Evolutionary conservation across 768 basidiomycete genomes (phyloP), one percentile per base, ranked within the genome.

Genomic region (Cystobasidium onofrii): DNA sequence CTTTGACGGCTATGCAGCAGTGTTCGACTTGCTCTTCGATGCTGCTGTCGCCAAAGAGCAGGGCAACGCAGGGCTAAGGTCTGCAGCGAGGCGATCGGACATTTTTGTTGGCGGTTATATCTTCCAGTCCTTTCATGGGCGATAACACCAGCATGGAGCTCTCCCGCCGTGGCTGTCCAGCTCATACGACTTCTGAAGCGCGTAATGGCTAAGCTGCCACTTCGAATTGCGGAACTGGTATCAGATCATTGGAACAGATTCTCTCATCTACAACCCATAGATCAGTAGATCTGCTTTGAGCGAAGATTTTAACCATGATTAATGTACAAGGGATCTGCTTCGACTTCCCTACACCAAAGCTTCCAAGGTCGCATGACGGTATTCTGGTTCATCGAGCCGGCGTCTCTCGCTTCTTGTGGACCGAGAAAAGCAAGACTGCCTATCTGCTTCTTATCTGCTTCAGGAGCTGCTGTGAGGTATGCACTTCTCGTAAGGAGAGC

Each of bases 331-430:
- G 63, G 39, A 39, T 64, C 25, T n/a, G 33, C 31, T 23, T 64
- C 63, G 4, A 64, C 63, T 23, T 64, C 63, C 17, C 39, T 39
- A 18, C 39, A 36, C 63, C 63, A 64, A 27, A 64, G 39, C 23
- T 43, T 64, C 63, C 63, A 64, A 44, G 63, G 63, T 25, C 63
- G 29, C 63, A 64, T 64, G 39, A 27, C 25, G 10, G 63, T 64
- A 27, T 39, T 43, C 33, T 31, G 63, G 12, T 27, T 64, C 63
- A 64, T 64, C 23, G 25, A 27, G 3, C 36, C 36, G 20, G 63
- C 31, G 15, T 36, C 63, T 36, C 41, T 36, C 39, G 27, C 36
- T 44, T 64, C 63, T 44, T 15, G 10, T 18, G 63, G 13, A 12
- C 63, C 29, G 34, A 64, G 63, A 34, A 39, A 64, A 25, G 25